Evolutionary conservation across 352 stramenopile genomes (phyloP), one percentile per base, ranked within the genome.

Genomic region (Globisporangium megalacanthum): DNA sequence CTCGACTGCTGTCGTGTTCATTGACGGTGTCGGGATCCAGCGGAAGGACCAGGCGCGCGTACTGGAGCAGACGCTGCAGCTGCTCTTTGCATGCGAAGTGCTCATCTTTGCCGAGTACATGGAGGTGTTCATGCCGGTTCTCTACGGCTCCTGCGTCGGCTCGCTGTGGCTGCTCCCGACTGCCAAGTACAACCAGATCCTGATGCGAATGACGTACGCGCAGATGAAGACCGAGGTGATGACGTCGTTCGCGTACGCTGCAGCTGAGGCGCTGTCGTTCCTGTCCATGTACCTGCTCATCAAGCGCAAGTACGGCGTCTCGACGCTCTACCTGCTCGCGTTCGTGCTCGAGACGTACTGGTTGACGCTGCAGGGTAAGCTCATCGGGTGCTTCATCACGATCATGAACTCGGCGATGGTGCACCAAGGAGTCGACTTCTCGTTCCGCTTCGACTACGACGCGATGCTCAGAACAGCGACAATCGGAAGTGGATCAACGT

Each of bases 341-440:
- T 79, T 79, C 47, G 59, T 79, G 42, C 48, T 79, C 36, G 68
- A 77, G 53, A 65, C 62, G 45, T 69, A 79, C 49, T 72, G 56
- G 35, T 5, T 54, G 33, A 48, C 54, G 45, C 45, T 60, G 13
- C 45, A 54, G 33, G 46, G 54, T 31, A 60, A 60, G 36, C 45
- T 54, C 54, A 53, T 60, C 9, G 54, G 46, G 13, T 60, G 46
- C 44, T 60, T 60, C 54, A 45, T 59, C 44, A 47, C 54, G 54
- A 59, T 59, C 45, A 15, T 60, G 45, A 60, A 48, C 54, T 48
- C 45, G 20, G 54, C 46, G 13, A 60, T 47, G 44, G n/a, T 54
- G n/a, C 54, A 53, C 46, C 46, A 60, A 46, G 54, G 54, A 5
- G 17, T 60, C 33, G 36, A 54, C 35, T 60, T 60, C 17, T 48